Base-by-base conservation (phyloP, 2,329 filamentous ascomycete genomes). In the Dactylonectria macrodidyma region DNA sequence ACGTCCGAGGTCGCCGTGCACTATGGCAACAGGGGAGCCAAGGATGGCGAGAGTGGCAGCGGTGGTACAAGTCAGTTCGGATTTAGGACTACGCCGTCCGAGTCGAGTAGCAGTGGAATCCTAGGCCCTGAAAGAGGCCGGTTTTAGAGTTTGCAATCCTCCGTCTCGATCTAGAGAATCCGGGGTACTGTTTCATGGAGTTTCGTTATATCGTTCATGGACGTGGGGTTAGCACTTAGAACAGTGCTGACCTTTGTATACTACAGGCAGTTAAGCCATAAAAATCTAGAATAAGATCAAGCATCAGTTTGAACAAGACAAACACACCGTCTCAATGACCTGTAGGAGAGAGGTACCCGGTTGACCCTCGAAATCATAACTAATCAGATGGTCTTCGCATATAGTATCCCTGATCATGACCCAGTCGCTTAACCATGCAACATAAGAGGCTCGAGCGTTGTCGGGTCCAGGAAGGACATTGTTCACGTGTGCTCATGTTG, bases 1-100 rank as follows among this genome's bases (percentile, higher is more conserved):
- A 82, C 80, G 9, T 70, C 71, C 7, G 71, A 71, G 14, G 67
- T 72, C 5, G 62, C 62, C 2, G 69, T 72, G 30, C 57, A 67
- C 19, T 68, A 72, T 7, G 64, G 56, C 1, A 59, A 72, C 11
- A 59, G 54, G 22, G 33, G 47, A 7, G 38, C 26, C 3, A 62
- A 59, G 14, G 64, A 66, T 12, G 64, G 4, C 8, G 57, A 61
- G 5, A 36, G 16, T 5, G 22, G 7, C 22, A 10, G 64, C 22
- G 10, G 64, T 38, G 26, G n/a, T 19, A 12, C 22, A 36, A 26
- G 47, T 12, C n/a, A 38, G 54, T 66, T 61, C 44, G 64, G 59
- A 2, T 62, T 59, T 30, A 47, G 59, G 3, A 16, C 52, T 26
- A 30, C 52, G 9, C 54, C 47, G 7, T 59, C 64, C 12, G 64